Base-by-base conservation (phyloP, 805 yeast species). In the Metschnikowia bowlesiae region DNA sequence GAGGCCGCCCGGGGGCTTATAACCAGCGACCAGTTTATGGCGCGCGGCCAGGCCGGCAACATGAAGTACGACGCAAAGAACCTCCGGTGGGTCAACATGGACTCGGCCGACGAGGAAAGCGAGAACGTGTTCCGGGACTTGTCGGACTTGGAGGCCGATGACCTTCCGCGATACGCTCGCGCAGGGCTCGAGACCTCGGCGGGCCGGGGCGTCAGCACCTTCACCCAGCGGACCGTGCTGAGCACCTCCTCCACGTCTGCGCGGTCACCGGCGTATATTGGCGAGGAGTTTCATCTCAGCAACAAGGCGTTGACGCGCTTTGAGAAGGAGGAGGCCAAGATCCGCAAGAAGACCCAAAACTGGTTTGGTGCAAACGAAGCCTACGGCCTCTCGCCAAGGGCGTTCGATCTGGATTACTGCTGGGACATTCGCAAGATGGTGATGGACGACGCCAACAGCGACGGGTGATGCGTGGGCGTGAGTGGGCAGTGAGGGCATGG, bases 51-150 rank as follows among this genome's bases (percentile, higher is more conserved):
- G 34, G 59, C 58, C 38, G 60, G 62, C 2, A 74, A 78, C 54
- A 84, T 84, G 89, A 69, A 74, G 29, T 84, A 80, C 61, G 87
- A 83, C 60, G 73, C 79, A 8, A 78, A 75, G 30, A 75, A 76
- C 36, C 62, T 82, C 62, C 62, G 80, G 52, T 84, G 89, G 89
- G 72, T 82, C n/a, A 80, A 77, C 54, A 53, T 75, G 39, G 68
- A 65, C 32, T 62, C 63, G 33, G 62, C 62, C 1, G 77, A 74
- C 4, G 68, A 70, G 39, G 51, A 53, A 26, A 67, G 59, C 29
- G 68, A 65, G 32, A 48, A 61, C 36, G 79, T 82, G 3, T 79
- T 82, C 54, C 75, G 69, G 37, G 81, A 75, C 40, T 65, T 81
- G 46, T 81, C 79, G 8, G 84, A 80, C 54, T 54, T 58, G 30